phyloP scores from a whole-genome alignment of 1,139 yeast genomes.

The Pichia sp. region DNA sequence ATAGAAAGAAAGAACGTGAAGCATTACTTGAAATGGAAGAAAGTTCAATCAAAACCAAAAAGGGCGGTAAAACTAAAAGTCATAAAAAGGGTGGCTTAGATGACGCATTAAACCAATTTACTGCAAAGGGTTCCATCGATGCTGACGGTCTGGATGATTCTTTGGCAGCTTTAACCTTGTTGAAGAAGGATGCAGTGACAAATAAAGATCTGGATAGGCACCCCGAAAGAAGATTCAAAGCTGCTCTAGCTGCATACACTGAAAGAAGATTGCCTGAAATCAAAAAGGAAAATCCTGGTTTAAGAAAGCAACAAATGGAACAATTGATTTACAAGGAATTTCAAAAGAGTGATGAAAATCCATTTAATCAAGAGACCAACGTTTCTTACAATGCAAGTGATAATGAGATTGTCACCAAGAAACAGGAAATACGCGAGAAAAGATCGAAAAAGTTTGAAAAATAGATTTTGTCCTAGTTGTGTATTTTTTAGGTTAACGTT shows the following conservation, averaged over 20 bases:
- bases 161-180: constrained; percentile 66
- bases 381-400: constrained; percentile 55
- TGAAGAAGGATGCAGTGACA: constrained; percentile 47
- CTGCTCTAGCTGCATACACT: constrained; percentile 68
- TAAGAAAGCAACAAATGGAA: constrained; percentile 72
- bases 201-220: constrained; percentile 73
- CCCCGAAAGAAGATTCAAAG: constrained; percentile 84
- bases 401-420: constrained; percentile 47
- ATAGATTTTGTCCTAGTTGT: too few species aligned
- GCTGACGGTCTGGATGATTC: constrained; percentile 79
- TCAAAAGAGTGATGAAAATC: constrained; percentile 74
- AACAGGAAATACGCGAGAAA: constrained; percentile 43
- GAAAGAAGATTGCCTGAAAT: constrained; percentile 67
- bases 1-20: constrained; percentile 60
- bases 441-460: constrained; percentile 31
- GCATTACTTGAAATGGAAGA: constrained; percentile 51
- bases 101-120: constrained; percentile 31
- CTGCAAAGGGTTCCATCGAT: constrained; percentile 37
- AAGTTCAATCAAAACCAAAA: constrained; percentile 52
- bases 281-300: constrained; percentile 73
- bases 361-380: constrained; percentile 73
- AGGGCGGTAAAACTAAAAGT: constrained; percentile 70
- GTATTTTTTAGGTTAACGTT: too few species aligned
- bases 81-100: constrained; percentile 56
- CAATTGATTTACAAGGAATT: constrained; percentile 72